Conservation (phyloP, 177 flowering plant species). For the Vitis hybrid region DNA sequence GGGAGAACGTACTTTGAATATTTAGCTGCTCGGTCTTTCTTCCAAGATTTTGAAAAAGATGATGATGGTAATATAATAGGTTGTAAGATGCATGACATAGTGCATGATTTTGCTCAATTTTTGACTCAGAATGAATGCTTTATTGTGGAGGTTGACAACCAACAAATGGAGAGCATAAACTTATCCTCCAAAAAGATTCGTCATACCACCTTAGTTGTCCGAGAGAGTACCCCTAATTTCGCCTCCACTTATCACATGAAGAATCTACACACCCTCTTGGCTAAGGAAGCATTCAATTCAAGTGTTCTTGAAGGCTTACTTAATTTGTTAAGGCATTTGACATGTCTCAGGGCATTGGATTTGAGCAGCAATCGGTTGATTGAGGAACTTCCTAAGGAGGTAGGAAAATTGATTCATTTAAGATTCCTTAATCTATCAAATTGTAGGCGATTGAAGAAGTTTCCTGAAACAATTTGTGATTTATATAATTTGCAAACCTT, state of each 20-base stretch:
- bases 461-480: not conserved
- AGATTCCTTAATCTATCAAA: constrained; percentile 2
- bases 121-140: constrained; percentile 7
- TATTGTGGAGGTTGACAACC: not conserved
- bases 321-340: not conserved
- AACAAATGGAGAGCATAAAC: too few species aligned
- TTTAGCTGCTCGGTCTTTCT: constrained; percentile 25
- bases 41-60: constrained; percentile 8
- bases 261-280: not conserved
- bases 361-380: too few species aligned
- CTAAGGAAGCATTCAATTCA: not conserved
- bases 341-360: too few species aligned
- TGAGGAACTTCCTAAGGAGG: too few species aligned
- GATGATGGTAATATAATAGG: not conserved
- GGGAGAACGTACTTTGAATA: constrained; percentile 20
- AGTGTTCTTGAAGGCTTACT: not conserved
- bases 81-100: constrained; percentile 28
- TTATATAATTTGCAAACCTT: constrained; percentile 14
- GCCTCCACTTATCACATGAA: not conserved
- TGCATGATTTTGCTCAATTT: constrained; percentile 17
- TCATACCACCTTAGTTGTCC: not conserved
- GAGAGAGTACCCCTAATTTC: not conserved
- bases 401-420: not conserved
- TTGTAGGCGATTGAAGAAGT: not conserved
- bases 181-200: not conserved